These are phyloP conservation scores for Xylaria curta DNA, from an alignment of 495 filamentous ascomycete species.

Conservation along the genomic window DNA sequence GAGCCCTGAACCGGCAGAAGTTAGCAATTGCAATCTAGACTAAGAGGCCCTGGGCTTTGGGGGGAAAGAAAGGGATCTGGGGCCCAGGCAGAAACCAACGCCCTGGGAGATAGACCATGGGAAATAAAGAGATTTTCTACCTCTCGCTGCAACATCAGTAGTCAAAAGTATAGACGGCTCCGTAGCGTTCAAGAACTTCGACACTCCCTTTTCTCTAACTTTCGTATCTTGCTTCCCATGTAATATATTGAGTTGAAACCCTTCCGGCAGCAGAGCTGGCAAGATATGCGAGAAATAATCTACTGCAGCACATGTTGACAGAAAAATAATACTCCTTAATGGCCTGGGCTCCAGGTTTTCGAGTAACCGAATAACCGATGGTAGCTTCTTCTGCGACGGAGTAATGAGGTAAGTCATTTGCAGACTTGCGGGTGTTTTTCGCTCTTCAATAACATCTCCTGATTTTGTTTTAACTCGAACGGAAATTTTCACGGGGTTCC, in stretches of 20 bases:
- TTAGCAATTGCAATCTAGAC: conserved; percentile 40
- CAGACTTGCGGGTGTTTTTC: conserved; percentile 84
- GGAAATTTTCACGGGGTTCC: conserved; percentile 91
- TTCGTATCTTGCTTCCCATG: conserved; percentile 89
- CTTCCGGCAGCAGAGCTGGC: conserved; percentile 65
- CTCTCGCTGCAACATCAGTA: conserved; percentile 68
- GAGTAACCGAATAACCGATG: conserved; percentile 74
- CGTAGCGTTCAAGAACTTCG: conserved; percentile 70
- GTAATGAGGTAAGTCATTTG: conserved; percentile 86
- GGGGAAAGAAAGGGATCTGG: not conserved
- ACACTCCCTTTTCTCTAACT: conserved; percentile 80
- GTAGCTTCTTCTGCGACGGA: conserved; percentile 77
- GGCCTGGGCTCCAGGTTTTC: conserved; percentile 71
- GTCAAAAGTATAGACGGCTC: conserved; percentile 85
- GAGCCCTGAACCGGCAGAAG: conserved; percentile 73
- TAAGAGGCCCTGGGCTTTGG: not conserved
- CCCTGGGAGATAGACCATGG: not conserved
- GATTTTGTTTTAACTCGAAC: conserved; percentile 79
- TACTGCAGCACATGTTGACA: conserved; percentile 93
- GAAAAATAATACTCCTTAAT: conserved; percentile 88
- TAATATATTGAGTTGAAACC: conserved; percentile 75
- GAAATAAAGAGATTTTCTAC: conserved; percentile 7
- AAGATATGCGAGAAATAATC: conserved; percentile 87
- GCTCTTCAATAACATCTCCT: conserved; percentile 77
- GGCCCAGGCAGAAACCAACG: not conserved